Evolutionary conservation across 1,139 yeast genomes (phyloP).

Genomic region (Kurtzmaniella quercitrusa): DNA sequence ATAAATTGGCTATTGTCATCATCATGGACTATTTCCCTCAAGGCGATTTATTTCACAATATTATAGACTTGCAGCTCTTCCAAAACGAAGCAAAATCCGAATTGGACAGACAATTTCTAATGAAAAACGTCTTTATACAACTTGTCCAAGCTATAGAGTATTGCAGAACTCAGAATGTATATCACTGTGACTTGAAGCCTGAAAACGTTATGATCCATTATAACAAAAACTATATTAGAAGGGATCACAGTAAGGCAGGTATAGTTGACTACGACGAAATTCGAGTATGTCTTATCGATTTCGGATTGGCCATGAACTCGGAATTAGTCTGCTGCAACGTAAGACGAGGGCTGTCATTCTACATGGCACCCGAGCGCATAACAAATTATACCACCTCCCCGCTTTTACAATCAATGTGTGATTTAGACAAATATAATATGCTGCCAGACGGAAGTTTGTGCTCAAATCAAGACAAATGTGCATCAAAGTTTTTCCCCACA

Average conservation of each 20-base stretch:
- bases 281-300: conserved; percentile 68
- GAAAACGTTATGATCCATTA: conserved; percentile 69
- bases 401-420: conserved; percentile 23
- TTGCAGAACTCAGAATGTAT: conserved; percentile 64
- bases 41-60: conserved; percentile 78
- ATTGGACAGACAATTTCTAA: conserved; percentile 32
- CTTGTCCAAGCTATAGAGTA: conserved; percentile 66
- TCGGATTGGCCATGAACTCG: conserved; percentile 73
- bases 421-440: conserved; percentile 22
- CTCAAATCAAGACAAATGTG: conserved; percentile 14
- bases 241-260: conserved; percentile 6
- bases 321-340: conserved; percentile 60
- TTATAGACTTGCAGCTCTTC: conserved; percentile 64
- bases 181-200: conserved; percentile 89
- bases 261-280: conserved; percentile 51
- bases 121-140: conserved; percentile 73
- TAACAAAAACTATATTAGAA: conserved; percentile 24
- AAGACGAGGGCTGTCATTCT: conserved; percentile 83
- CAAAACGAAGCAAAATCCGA: conserved; percentile 27
- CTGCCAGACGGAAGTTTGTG: background rate
- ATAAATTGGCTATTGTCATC: conserved; percentile 55
- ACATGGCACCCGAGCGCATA: conserved; percentile 90
- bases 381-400: conserved; percentile 40
- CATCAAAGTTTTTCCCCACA: conserved; percentile 51
- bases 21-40: conserved; percentile 81